Base-by-base conservation (phyloP, 139 green algal species). In the Nannochloris sp. region DNA sequence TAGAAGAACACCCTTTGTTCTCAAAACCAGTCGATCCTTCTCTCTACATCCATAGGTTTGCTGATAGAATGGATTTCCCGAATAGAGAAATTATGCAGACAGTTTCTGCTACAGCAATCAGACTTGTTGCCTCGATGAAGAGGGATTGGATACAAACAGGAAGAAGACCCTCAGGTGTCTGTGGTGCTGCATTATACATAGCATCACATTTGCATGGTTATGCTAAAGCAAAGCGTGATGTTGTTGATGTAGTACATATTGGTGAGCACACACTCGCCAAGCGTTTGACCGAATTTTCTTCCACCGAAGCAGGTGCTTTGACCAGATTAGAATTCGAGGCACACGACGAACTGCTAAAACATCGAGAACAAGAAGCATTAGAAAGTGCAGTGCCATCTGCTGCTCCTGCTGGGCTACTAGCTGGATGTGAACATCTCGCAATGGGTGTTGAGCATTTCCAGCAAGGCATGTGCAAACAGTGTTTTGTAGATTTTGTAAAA, bases 131-230 rank as follows among this genome's bases (percentile, higher is more conserved):
- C 34, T 85, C 75, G 68, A 99, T 99, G 94, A 99, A 99, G 80
- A 83, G 94, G 0, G 94, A 99, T 81, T 99, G 94, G 94, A 96
- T 99, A 80, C 91, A 97, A 74, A 97, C 92, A 12, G 94, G 94
- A 4, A 73, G 93, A 6, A 73, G 87, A 15, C 92, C 92, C 1
- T 78, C 56, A 42, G 93, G 93, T 37, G 79, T 99, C 30, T 99
- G 93, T 67, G 93, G 93, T 3, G 93, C 93, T 6, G 93, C 91
- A 19, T 83, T 99, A 24, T 97, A 89, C 77, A 85, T 99, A 36
- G 90, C 93, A 0, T 70, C 81, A 4, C 89, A 96, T 76, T 85
- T 97, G 23, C 92, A 98, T 68, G 88, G 91, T 30, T 54, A 90
- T 31, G 65, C 88, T 67, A 79, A 79, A 25, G 89, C 65, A 24